Conservation (phyloP, 805 yeast genomes). For the Wickerhamomyces chambardii region DNA sequence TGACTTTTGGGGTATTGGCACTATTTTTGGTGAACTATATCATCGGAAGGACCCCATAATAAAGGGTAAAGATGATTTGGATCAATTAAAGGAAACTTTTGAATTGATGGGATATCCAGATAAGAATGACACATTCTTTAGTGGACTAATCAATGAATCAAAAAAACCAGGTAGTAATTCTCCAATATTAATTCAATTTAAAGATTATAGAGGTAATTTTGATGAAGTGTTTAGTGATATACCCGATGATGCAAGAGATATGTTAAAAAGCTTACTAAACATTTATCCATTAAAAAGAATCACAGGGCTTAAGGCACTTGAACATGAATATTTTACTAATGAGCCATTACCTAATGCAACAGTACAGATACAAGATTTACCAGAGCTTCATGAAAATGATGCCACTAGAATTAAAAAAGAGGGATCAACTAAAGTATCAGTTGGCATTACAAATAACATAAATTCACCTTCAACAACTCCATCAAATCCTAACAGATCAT, state of each 20-base stretch:
- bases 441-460: too few species aligned
- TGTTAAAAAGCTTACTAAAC: conserved; percentile 53
- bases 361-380: conserved; percentile 31
- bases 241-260: conserved; percentile 32
- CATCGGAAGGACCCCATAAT: conserved; percentile 67
- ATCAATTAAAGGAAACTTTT: conserved; percentile 80
- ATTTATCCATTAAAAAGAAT: conserved; percentile 67
- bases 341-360: conserved; percentile 67
- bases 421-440: neutral
- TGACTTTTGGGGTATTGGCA: conserved; percentile 97
- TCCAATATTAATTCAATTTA: too few species aligned
- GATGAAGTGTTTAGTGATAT: conserved; percentile 39
- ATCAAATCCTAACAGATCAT: too few species aligned
- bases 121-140: conserved; percentile 51
- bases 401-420: conserved; percentile 46
- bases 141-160: too few species aligned
- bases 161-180: too few species aligned
- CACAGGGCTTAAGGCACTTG: conserved; percentile 73
- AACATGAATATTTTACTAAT: conserved; percentile 56
- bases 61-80: conserved; percentile 78
- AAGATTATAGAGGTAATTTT: conserved; percentile 30
- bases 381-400: conserved; percentile 88
- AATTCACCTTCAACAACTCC: neutral
- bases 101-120: conserved; percentile 76
- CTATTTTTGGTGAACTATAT: conserved; percentile 90